These are phyloP conservation scores for Beta corolliflora DNA, from an alignment of 179 eudicot genomes.

Conservation along the genomic window DNA sequence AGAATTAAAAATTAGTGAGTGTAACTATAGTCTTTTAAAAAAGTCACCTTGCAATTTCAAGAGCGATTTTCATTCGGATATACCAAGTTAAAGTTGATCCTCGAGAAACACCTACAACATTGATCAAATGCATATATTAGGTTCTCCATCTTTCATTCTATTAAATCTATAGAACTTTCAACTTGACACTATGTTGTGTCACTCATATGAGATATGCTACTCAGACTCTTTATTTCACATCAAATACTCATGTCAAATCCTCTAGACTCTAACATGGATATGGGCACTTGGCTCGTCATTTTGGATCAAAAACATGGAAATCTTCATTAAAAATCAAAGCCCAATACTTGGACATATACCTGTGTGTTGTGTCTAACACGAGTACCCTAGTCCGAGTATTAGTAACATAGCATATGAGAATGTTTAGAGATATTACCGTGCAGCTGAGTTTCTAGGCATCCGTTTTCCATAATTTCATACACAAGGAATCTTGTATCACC, in stretches of 20 bases:
- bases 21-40: not conserved
- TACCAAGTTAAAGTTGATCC: constrained; percentile 74
- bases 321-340: not conserved
- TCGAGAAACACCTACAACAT: constrained; percentile 60
- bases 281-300: not conserved
- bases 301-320: not conserved
- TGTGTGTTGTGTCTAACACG: not conserved
- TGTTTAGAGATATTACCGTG: constrained; percentile 57
- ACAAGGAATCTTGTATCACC: constrained; percentile 69
- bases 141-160: not conserved
- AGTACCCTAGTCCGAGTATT: not conserved
- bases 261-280: not conserved
- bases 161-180: not conserved
- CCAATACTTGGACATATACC: not conserved
- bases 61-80: constrained; percentile 59
- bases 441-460: constrained; percentile 75
- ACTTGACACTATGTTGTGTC: not conserved
- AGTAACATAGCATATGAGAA: not conserved
- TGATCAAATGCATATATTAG: constrained; percentile 12
- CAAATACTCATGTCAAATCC: not conserved
- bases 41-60: constrained; percentile 60
- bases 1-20: not conserved
- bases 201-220: not conserved
- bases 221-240: not conserved
- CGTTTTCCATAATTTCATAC: constrained; percentile 87